Percentiles rank a stretch among this genome's conserved stretches.
Conservation (phyloP, 2,329 filamentous ascomycete genomes). For the Cercospora zeina region DNA sequence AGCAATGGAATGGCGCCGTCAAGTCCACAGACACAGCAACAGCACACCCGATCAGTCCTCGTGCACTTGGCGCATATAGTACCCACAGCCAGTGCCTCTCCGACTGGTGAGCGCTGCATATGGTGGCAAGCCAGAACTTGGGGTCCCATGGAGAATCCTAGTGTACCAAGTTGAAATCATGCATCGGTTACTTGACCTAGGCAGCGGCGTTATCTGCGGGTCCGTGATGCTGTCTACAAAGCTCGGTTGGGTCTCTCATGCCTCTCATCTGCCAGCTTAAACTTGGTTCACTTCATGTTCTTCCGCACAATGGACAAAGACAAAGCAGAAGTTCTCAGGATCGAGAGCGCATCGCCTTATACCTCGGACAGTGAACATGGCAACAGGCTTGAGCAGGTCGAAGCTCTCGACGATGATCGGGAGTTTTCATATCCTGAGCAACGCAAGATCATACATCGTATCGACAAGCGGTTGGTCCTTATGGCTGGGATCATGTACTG, state of each 20-base stretch:
- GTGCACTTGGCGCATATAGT: conserved; percentile 4
- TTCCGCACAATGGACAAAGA: background rate
- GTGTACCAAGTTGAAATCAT: background rate
- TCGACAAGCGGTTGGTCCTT: conserved; percentile 58
- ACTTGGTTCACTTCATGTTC: background rate
- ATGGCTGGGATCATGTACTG: conserved; percentile 63
- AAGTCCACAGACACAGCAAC: background rate
- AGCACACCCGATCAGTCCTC: background rate
- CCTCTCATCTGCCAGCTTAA: background rate
- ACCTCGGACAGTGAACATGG: conserved; percentile 3
- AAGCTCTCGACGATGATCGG: background rate
- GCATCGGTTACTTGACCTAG: background rate
- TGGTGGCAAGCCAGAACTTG: background rate
- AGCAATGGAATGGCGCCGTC: background rate
- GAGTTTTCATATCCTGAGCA: conserved; percentile 7
- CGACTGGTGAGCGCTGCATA: background rate
- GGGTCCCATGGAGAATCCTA: conserved; percentile 2
- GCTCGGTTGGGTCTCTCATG: conserved; percentile 1
- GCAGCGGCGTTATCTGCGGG: background rate
- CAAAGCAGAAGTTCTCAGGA: background rate
- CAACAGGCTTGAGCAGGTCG: background rate
- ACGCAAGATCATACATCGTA: conserved; percentile 56
- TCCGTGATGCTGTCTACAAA: conserved; percentile 1
- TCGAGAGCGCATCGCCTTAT: background rate
- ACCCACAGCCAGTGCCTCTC: background rate